Evolutionary conservation across 2,329 filamentous ascomycete species (phyloP).

Genomic region (Aspergillus quadrilineatus): DNA sequence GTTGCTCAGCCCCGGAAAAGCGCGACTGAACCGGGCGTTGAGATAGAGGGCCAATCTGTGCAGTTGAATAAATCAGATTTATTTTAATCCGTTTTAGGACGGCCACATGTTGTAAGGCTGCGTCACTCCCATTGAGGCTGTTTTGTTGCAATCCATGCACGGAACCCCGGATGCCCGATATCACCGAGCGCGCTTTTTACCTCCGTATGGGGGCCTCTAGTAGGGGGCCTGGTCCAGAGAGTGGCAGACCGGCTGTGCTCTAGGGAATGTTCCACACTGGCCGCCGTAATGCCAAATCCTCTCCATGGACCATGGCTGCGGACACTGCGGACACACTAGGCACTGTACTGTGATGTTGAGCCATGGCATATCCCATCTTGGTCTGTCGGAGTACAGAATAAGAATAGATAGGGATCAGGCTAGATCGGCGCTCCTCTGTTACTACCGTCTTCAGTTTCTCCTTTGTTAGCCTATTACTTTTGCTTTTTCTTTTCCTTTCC

Average conservation of each 20-base stretch:
- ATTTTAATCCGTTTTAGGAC: constrained; percentile 8
- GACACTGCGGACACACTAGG: no score
- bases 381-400: background rate
- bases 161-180: constrained; percentile 24
- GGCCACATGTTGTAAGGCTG: constrained; percentile 27
- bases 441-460: background rate
- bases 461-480: background rate
- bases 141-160: constrained; percentile 12
- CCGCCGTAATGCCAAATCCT: no score
- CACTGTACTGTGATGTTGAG: background rate
- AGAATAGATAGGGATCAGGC: background rate
- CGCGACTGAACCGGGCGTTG: constrained; percentile 21
- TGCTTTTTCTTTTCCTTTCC: background rate
- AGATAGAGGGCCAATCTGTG: constrained; percentile 24
- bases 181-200: constrained; percentile 13
- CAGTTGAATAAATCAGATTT: constrained; percentile 9
- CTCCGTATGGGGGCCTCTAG: background rate
- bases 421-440: background rate
- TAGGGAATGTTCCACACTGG: background rate
- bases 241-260: background rate
- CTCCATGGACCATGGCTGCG: no score
- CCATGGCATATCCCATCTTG: background rate
- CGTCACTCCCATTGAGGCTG: constrained; percentile 26
- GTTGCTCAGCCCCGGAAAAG: constrained; percentile 22
- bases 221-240: background rate